These are phyloP conservation scores for Zygoascus flipseniorum DNA, from an alignment of 805 yeast species.

Conservation along the genomic window DNA sequence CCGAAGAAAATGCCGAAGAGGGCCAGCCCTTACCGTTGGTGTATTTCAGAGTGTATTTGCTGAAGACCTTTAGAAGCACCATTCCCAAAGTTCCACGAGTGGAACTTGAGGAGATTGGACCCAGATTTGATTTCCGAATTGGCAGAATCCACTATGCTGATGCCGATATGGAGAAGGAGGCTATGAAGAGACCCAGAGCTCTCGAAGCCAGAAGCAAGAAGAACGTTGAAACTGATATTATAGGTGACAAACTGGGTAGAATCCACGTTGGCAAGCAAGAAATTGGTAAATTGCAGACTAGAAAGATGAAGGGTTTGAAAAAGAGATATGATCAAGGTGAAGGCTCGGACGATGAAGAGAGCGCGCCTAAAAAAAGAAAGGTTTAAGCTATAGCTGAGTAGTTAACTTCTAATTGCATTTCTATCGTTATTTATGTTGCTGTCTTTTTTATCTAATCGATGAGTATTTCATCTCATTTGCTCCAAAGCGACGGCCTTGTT, in stretches of 20 bases:
- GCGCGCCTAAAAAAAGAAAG: not conserved
- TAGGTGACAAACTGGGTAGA: conserved; percentile 97
- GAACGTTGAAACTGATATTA: conserved; percentile 75
- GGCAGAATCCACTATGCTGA: conserved; percentile 80
- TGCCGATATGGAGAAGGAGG: conserved; percentile 87
- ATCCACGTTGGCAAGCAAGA: conserved; percentile 96
- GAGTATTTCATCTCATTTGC: not conserved
- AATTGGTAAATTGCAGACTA: conserved; percentile 78
- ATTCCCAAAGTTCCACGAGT: conserved; percentile 90
- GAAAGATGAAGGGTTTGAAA: conserved; percentile 98
- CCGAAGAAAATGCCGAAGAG: conserved; percentile 61
- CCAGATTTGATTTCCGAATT: conserved; percentile 84
- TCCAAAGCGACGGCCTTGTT: not conserved
- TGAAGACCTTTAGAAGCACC: conserved; percentile 57
- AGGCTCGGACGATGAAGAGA: conserved; percentile 39
- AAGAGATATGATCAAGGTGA: conserved; percentile 71
- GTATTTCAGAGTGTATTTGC: conserved; percentile 82
- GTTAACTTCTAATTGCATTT: not conserved
- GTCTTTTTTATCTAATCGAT: not conserved
- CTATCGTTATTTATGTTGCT: not conserved
- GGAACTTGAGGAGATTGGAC: conserved; percentile 91
- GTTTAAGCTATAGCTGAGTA: not conserved
- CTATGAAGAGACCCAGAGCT: conserved; percentile 70
- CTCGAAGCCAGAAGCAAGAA: conserved; percentile 74
- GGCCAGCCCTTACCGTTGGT: conserved; percentile 67